Percentiles rank a stretch among this genome's conserved stretches.
Conservation (phyloP, 768 basidiomycete species). For the Postia placenta region DNA sequence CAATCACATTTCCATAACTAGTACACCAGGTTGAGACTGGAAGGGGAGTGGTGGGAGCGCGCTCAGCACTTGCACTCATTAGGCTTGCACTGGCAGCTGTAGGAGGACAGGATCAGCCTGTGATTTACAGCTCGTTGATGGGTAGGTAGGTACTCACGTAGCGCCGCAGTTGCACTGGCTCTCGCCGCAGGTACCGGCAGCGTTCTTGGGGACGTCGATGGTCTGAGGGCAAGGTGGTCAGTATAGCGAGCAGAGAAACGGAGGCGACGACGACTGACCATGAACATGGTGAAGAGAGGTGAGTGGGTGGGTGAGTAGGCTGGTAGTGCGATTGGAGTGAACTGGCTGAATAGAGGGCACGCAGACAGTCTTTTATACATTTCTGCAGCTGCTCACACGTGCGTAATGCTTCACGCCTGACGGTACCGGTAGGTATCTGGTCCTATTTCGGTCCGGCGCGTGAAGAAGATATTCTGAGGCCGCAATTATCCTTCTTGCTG, state of each 20-base stretch:
- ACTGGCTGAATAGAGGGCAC: background rate
- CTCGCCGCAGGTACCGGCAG: slow-evolving; percentile 42
- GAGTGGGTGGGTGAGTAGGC: slow-evolving; percentile 1
- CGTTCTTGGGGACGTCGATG: slow-evolving; percentile 31
- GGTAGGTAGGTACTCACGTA: slow-evolving; percentile 26
- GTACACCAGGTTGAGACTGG: too few species aligned
- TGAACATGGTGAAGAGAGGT: slow-evolving; percentile 4
- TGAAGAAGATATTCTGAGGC: too few species aligned
- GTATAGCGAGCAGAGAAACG: background rate
- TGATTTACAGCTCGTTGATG: background rate
- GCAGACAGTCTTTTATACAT: slow-evolving; percentile 10
- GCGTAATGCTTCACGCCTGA: background rate
- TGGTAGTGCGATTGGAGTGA: slow-evolving; percentile 4
- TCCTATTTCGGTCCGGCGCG: background rate
- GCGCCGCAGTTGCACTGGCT: slow-evolving; percentile 46
- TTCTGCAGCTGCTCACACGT: slow-evolving; percentile 4
- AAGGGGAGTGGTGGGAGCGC: too few species aligned
- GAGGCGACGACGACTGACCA: too few species aligned
- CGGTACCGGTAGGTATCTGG: background rate
- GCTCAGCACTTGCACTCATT: slow-evolving; percentile 61
- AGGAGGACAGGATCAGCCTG: background rate
- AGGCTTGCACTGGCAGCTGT: slow-evolving; percentile 54
- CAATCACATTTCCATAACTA: background rate
- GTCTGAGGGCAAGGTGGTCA: slow-evolving; percentile 9
- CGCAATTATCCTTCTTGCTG: too few species aligned